Evolutionary conservation across 2,329 filamentous ascomycete genomes (phyloP), one percentile per base, ranked within the genome.

Genomic region (Colletotrichum coccodes): DNA sequence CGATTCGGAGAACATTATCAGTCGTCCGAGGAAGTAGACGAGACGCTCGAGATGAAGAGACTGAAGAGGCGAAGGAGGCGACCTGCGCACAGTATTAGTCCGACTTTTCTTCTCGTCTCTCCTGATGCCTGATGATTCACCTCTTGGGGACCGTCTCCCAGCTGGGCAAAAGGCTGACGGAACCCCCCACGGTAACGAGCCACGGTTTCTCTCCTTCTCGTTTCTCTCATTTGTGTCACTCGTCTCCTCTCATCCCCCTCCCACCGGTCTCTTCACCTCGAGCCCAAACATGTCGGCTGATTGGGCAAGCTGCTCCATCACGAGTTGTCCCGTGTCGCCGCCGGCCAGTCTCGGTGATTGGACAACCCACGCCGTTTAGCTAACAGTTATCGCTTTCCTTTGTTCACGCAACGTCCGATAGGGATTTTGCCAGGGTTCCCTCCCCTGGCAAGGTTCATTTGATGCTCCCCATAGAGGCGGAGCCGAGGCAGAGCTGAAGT

Each of bases 111-210:
- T 12, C 46, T 53, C n/a, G 36, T 36, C 50, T 40, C 30, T 47
- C 36, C 30, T 34, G 18, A n/a, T 47, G 34, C 36, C 42, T 38
- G 23, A 62, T 56, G 57, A 50, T 60, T n/a, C 34, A 46, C 53
- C 21, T 28, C 34, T 34, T 32, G 54, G 61, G 30, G n/a, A 26
- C 49, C 54, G 40, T 56, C 61, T 53, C 26, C 8, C 40, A 26
- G 44, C 40, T 47, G 40, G 38, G 53, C 53, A 59, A 57, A 26
- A n/a, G n/a, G n/a, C n/a, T n/a, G 47, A 58, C 38, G 30, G 42
- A 49, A 26, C 32, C 60, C 60, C 60, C 65, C 65, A 65, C 65
- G 65, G 65, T 65, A 65, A 50, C 32, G 40, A 63, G 44, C 47
- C 58, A 46, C 46, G n/a, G 49, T 26, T 18, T 58, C 50, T 63